These are phyloP conservation scores for Phytophthora pinifolia DNA, from an alignment of 352 stramenopile species.

Conservation along the genomic window DNA sequence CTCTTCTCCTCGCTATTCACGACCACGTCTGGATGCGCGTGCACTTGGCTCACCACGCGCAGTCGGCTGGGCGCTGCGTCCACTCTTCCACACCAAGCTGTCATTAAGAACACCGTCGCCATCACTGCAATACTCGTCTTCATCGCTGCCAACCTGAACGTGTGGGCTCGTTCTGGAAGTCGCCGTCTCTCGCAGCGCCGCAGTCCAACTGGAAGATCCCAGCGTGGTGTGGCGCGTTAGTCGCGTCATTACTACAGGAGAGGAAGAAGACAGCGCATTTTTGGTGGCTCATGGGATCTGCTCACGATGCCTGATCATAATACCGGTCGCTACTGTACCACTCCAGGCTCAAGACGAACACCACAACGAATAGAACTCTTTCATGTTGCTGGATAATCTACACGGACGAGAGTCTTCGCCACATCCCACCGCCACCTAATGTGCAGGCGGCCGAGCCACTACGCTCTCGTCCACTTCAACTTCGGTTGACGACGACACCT, in stretches of 20 bases:
- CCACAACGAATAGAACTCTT: constrained; percentile 26
- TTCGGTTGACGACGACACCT: constrained; percentile 5
- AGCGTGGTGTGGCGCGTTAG: constrained; percentile 22
- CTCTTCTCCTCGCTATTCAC: constrained; percentile 27
- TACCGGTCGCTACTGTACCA: too few species aligned
- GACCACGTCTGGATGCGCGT: constrained; percentile 31
- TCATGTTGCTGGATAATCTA: constrained; percentile 35
- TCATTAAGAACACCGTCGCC: constrained; percentile 3
- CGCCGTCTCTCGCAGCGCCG: not conserved
- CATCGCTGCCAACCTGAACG: constrained; percentile 13
- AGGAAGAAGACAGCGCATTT: constrained; percentile 18
- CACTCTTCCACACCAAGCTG: constrained; percentile 2
- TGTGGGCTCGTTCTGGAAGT: constrained; percentile 10
- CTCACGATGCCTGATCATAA: constrained; percentile 2
- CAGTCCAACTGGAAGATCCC: constrained; percentile 16
- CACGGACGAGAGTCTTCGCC: constrained; percentile 22
- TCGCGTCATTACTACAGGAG: constrained; percentile 19
- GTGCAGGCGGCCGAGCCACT: constrained; percentile 6
- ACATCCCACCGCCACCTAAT: constrained; percentile 20
- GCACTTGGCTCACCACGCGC: constrained; percentile 32
- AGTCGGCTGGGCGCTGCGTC: constrained; percentile 6
- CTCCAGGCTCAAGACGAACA: constrained; percentile 3
- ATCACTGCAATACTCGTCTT: constrained; percentile 16
- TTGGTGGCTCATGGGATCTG: constrained; percentile 23
- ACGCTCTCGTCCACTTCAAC: constrained; percentile 19